A percentile compares a stretch with the other conserved stretches of the same genome.
Evolutionary conservation across 306 rosid species (phyloP).

Genomic region (Notholithocarpus densiflorus): DNA sequence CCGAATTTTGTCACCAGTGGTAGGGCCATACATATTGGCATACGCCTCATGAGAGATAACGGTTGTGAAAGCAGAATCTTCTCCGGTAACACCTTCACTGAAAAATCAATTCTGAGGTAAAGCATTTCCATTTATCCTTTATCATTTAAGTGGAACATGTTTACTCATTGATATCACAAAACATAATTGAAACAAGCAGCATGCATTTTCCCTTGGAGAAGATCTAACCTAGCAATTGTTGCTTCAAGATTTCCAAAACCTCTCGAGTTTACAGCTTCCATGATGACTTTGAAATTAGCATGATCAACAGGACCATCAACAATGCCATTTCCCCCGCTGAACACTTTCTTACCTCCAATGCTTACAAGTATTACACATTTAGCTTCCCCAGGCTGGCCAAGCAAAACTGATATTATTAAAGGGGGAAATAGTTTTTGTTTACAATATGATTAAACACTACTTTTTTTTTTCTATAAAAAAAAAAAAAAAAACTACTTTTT

Average conservation of each 20-base stretch:
- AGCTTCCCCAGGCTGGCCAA: constrained; percentile 76
- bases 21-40: constrained; percentile 87
- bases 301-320: constrained; percentile 61
- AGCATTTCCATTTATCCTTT: constrained; percentile 17
- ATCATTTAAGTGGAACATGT: constrained; percentile 12
- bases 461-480: too few relatives aligned
- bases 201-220: constrained; percentile 9
- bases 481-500: neutral
- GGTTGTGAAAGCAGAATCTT: constrained; percentile 44
- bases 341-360: constrained; percentile 73
- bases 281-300: constrained; percentile 41
- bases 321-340: constrained; percentile 79
- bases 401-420: constrained; percentile 8
- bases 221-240: constrained; percentile 55
- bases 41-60: constrained; percentile 61
- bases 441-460: neutral
- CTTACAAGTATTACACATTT: constrained; percentile 72
- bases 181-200: constrained; percentile 15
- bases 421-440: neutral
- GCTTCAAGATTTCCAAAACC: constrained; percentile 52
- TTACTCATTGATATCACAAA: constrained; percentile 6
- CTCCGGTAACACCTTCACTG: constrained; percentile 78
- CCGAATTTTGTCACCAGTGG: constrained; percentile 83
- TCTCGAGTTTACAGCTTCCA: constrained; percentile 45
- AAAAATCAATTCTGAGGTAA: constrained; percentile 41